Base-by-base conservation (phyloP, 768 basidiomycete genomes). In the Mrakia frigida region DNA sequence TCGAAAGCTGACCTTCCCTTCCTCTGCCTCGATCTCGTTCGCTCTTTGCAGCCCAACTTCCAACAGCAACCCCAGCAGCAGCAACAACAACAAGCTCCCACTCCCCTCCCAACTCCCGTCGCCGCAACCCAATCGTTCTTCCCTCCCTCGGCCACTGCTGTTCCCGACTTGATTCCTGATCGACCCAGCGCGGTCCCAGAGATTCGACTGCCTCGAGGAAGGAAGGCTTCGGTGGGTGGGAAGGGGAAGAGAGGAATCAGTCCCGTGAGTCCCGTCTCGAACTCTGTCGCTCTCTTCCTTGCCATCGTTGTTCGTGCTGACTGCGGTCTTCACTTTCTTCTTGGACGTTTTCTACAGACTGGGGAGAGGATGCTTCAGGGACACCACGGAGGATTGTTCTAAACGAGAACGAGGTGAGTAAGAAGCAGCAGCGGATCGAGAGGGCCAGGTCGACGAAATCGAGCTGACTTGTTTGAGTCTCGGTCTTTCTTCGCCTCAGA, bases 321-420 rank as follows among this genome's bases (percentile, higher is more conserved):
- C 39, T 39, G 65, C 39, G 35, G 37, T 39, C 25, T 21, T n/a
- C n/a, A 23, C 35, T 60, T 37, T 65, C 33, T 11, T 39, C 56
- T n/a, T 25, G 56, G n/a, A 56, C 56, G 56, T 56, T 13, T 56
- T 13, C 25, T 43, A 18, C 39, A 68, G 65, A 68, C 65, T 39
- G 65, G 65, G 1, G 65, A 68, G 65, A 68, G 65, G 65, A 68
- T 68, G 65, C 65, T 68, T 43, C 65, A 68, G n/a, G 65, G 65
- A 68, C 65, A 68, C 65, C 65, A 68, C 39, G 65, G 65, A 68
- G 65, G 65, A 11, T 23, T 68, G 23, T 68, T 68, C 65, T 68
- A 23, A 68, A n/a, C 33, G 37, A 39, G 61, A 3, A 3, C 14
- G 35, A 65, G 33, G 63, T 65, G 63, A 39, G 63, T n/a, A n/a